Percentiles rank a stretch among this genome's conserved stretches.
Evolutionary conservation across 2,329 filamentous ascomycete genomes (phyloP).

Genomic region (Orbilia blumenaviensis): DNA sequence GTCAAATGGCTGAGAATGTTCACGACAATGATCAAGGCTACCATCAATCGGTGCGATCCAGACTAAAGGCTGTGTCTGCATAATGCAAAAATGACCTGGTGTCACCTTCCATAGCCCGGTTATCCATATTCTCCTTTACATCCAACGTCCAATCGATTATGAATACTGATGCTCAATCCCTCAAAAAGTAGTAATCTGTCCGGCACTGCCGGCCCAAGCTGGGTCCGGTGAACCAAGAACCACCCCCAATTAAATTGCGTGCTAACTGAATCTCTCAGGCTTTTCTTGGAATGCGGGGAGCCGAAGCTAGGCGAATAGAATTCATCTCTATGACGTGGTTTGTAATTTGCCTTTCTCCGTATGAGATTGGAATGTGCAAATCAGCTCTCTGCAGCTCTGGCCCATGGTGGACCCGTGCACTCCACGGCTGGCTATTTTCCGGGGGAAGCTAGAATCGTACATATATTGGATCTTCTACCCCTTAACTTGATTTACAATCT

Average conservation of each 20-base stretch:
- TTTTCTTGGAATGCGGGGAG: slow-evolving; percentile 39
- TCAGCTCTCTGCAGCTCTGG: too few species aligned
- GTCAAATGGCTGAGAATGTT: too few species aligned
- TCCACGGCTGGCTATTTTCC: too few species aligned
- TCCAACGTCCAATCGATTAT: too few species aligned
- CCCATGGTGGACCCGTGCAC: too few species aligned
- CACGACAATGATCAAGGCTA: too few species aligned
- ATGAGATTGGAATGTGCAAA: slow-evolving; percentile 35
- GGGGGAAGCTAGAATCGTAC: too few species aligned
- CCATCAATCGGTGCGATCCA: not conserved
- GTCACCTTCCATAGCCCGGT: not conserved
- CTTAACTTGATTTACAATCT: not conserved
- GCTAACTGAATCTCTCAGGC: not conserved
- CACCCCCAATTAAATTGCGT: slow-evolving; percentile 13
- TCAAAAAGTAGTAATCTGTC: not conserved
- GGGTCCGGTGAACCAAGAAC: not conserved
- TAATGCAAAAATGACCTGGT: not conserved
- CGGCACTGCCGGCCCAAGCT: not conserved
- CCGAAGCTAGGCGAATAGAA: slow-evolving; percentile 49
- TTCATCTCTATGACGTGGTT: slow-evolving; percentile 46
- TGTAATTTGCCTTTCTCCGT: not conserved
- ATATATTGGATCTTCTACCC: not conserved
- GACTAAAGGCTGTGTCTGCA: too few species aligned
- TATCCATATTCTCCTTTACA: too few species aligned
- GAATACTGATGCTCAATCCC: too few species aligned